A percentile compares a stretch with the other conserved stretches of the same genome.
These are phyloP conservation scores for Bryopsis sp. DNA, from an alignment of 139 green algal genomes.

Conservation along the genomic window DNA sequence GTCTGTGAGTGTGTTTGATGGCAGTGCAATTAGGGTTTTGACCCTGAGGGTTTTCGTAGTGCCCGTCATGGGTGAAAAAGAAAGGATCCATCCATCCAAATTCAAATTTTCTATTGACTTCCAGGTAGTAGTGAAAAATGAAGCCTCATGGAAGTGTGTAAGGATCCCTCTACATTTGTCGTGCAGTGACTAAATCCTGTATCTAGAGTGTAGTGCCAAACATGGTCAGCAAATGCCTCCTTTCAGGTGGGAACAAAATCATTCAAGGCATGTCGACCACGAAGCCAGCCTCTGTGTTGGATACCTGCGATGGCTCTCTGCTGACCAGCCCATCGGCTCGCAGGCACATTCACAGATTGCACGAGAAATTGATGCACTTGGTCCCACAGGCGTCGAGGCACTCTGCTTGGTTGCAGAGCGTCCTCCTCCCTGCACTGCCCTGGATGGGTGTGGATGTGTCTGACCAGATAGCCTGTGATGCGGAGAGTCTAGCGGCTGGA, in stretches of 20 bases:
- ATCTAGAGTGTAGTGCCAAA: background rate
- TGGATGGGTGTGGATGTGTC: background rate
- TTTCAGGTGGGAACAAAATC: constrained; percentile 1
- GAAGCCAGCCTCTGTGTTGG: no score
- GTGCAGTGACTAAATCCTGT: background rate
- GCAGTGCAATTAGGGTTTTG: no score
- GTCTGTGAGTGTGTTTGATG: no score
- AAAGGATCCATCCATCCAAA: background rate
- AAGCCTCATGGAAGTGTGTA: no score
- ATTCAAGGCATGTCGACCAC: background rate
- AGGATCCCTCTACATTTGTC: background rate
- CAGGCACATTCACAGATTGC: background rate
- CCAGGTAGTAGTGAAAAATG: background rate
- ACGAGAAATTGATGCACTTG: background rate
- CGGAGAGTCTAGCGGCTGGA: background rate
- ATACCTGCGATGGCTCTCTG: background rate
- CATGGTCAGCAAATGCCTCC: background rate
- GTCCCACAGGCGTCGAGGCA: no score
- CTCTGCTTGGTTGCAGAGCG: background rate
- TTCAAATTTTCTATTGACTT: background rate
- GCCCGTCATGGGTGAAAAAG: background rate
- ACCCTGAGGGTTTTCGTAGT: no score
- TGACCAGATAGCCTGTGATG: background rate
- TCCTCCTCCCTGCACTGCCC: background rate
- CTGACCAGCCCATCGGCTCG: no score